Base-by-base conservation (phyloP, 768 basidiomycete species). In the Tulasnella sp. region DNA sequence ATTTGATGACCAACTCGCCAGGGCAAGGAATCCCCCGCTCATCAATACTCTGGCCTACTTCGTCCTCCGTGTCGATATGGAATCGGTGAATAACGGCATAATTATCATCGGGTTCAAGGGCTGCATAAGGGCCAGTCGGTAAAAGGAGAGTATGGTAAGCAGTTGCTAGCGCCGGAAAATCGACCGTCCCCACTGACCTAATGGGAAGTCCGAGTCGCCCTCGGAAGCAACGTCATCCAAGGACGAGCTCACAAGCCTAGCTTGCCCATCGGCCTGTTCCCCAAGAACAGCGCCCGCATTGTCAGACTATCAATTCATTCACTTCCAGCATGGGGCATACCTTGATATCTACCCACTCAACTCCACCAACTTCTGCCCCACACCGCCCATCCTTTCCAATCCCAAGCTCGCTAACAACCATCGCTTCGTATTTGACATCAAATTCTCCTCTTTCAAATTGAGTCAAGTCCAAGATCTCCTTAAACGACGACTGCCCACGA, bases 341-440 rank as follows among this genome's bases (percentile, higher is more conserved):
- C 84, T 85, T 80, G 77, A 85, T 84, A 22, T 64, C 58, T 76
- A 84, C 83, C 64, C 91, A 80, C 31, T 80, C 81, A 12, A 91
- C 79, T 4, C 79, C 83, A 75, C 88, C 87, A 19, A 94, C 83
- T 72, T 86, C 85, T 19, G 93, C 71, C 17, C 84, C 84, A 84
- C 86, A 90, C 19, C 89, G 88, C 0, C 90, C 90, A 2, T 81
- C 79, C 79, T 88, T 89, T 22, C 84, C 84, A 31, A 64, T 15
- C 58, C 58, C 58, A 31, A 64, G 58, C 58, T 64, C 58, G 7
- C 19, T 64, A 29, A 64, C 58, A 25, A 31, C 31, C 58, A 64
- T 64, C 4, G 58, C 58, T 15, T 64, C 58, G 31, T 64, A 64
- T 81, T 70, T 86, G 82, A 77, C 89, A 86, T 89, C 88, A 87